phyloP scores from a whole-genome alignment of 495 filamentous ascomycete genomes.

The Antarctomyces pellizariae region DNA sequence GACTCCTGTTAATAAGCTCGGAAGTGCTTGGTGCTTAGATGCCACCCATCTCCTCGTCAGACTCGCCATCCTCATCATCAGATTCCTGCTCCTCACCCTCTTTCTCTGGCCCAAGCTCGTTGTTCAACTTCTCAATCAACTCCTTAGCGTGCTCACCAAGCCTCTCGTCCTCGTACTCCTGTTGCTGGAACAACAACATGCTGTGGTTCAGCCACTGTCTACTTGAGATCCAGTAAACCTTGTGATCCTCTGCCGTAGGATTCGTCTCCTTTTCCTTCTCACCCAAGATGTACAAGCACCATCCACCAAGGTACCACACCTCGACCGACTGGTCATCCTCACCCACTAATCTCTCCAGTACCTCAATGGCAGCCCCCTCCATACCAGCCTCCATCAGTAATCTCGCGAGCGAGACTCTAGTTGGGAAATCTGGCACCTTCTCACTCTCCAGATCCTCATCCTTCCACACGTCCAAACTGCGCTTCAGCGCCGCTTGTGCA shows the following conservation, averaged over 20 bases:
- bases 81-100: constrained; percentile 20
- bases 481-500: constrained; percentile 48
- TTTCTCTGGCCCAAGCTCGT: constrained; percentile 26
- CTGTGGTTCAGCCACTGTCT: constrained; percentile 36
- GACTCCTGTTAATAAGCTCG: too few relatives aligned
- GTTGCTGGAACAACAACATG: constrained; percentile 30
- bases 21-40: too few relatives aligned
- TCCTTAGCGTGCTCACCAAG: constrained; percentile 42
- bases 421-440: constrained; percentile 55
- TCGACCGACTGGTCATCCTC: constrained; percentile 91
- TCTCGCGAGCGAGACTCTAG: constrained; percentile 58
- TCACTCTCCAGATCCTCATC: constrained; percentile 35
- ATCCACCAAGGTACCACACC: constrained; percentile 91
- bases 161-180: constrained; percentile 51
- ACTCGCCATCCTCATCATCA: constrained; percentile 24
- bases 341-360: constrained; percentile 55
- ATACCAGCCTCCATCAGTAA: constrained; percentile 76
- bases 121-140: constrained; percentile 28
- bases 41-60: constrained; percentile 27
- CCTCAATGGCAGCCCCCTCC: constrained; percentile 62
- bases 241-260: constrained; percentile 14
- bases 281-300: constrained; percentile 59
- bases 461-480: constrained; percentile 60
- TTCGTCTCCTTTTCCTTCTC: constrained; percentile 28
- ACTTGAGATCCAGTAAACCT: constrained; percentile 28